phyloP scores from a whole-genome alignment of 345 rosid species.

The Corchorus capsularis region DNA sequence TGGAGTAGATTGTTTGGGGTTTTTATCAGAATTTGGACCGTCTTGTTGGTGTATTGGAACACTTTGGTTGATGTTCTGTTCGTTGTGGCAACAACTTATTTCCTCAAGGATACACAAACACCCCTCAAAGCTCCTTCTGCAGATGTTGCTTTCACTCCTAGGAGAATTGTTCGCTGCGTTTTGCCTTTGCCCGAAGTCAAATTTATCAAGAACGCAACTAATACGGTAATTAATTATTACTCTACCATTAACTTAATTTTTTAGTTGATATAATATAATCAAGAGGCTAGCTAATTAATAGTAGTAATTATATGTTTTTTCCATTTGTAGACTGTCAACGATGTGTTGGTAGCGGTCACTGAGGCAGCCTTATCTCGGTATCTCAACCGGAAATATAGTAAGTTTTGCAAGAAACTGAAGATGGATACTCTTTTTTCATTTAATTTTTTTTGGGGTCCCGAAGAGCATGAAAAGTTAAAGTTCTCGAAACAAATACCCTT shows the following conservation, averaged over 20 bases:
- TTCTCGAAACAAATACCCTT: too few species aligned
- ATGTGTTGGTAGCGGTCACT: slow-evolving; percentile 37
- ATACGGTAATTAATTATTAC: slow-evolving; percentile 28
- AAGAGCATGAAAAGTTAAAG: too few species aligned
- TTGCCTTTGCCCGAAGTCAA: slow-evolving; percentile 38
- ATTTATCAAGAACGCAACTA: slow-evolving; percentile 32
- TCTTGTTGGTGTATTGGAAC: slow-evolving; percentile 25
- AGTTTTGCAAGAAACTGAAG: neutral
- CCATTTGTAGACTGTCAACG: slow-evolving; percentile 40
- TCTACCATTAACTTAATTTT: too few species aligned
- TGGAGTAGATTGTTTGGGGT: neutral
- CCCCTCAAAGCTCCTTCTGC: slow-evolving; percentile 30
- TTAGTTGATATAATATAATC: too few species aligned
- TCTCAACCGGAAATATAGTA: slow-evolving; percentile 40
- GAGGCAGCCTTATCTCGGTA: slow-evolving; percentile 47
- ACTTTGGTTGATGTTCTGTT: slow-evolving; percentile 29
- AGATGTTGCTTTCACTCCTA: slow-evolving; percentile 21
- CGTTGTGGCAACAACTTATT: slow-evolving; percentile 27
- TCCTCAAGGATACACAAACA: slow-evolving; percentile 33
- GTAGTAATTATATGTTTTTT: too few species aligned
- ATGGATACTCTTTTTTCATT: too few species aligned
- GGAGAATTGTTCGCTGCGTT: slow-evolving; percentile 35
- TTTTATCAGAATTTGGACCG: slow-evolving; percentile 4
- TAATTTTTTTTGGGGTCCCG: too few species aligned
- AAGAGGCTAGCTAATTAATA: too few species aligned